Conservation (phyloP, 345 rosid species). For the Brassica incana region DNA sequence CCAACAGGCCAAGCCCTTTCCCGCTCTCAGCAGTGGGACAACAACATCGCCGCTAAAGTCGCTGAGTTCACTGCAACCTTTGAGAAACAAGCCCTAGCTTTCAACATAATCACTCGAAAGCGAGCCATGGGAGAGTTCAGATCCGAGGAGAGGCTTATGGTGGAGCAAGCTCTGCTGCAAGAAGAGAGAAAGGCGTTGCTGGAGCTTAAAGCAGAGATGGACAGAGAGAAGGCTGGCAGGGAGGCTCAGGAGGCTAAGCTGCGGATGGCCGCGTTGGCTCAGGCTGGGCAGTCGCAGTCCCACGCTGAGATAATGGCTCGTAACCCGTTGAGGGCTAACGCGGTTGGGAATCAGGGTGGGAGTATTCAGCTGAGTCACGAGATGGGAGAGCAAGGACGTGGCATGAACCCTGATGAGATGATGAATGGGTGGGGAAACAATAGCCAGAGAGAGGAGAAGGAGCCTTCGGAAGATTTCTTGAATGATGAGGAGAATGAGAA, state of each 20-base stretch:
- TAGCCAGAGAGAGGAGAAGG: constrained; percentile 84
- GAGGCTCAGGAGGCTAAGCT: constrained; percentile 79
- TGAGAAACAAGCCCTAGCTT: constrained; percentile 95
- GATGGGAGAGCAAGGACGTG: constrained; percentile 68
- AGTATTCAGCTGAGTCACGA: constrained; percentile 59
- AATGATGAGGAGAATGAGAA: constrained; percentile 92
- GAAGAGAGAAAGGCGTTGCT: constrained; percentile 73
- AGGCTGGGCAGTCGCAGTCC: constrained; percentile 80
- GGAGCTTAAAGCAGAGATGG: constrained; percentile 75
- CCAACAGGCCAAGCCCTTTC: constrained; percentile 88
- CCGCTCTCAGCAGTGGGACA: constrained; percentile 94
- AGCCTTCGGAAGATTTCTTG: constrained; percentile 94
- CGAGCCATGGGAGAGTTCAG: constrained; percentile 75
- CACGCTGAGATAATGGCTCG: constrained; percentile 70
- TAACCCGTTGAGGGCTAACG: constrained; percentile 71
- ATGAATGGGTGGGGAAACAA: constrained; percentile 94
- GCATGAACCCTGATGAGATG: constrained; percentile 79
- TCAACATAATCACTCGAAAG: constrained; percentile 81
- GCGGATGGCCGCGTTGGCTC: constrained; percentile 80
- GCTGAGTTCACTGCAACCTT: constrained; percentile 91
- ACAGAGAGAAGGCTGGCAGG: constrained; percentile 79
- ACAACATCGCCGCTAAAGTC: constrained; percentile 88
- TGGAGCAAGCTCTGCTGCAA: constrained; percentile 84
- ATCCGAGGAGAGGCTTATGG: constrained; percentile 91
- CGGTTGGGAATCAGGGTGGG: constrained; percentile 64